A percentile compares a stretch with the other conserved stretches of the same genome.
These are phyloP conservation scores for Trichophyton simii DNA, from an alignment of 2,329 filamentous ascomycete species.

Conservation along the genomic window DNA sequence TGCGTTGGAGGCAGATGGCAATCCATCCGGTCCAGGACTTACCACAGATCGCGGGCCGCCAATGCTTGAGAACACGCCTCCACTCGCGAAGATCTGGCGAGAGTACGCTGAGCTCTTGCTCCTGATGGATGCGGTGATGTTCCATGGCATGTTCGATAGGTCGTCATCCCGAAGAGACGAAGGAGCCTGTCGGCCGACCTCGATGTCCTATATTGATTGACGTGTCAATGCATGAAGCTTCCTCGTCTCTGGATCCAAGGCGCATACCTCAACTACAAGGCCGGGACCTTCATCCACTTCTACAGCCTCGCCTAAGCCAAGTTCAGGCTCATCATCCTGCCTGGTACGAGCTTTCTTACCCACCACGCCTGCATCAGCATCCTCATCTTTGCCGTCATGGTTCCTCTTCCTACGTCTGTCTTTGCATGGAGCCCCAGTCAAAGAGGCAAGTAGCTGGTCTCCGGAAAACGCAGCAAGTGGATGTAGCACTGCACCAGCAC, in stretches of 20 bases:
- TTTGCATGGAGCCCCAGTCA: slow-evolving; percentile 28
- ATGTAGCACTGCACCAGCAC: slow-evolving; percentile 29
- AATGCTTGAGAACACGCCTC: slow-evolving; percentile 19
- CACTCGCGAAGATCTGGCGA: slow-evolving; percentile 19
- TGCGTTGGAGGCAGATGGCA: neutral
- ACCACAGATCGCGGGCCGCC: slow-evolving; percentile 16
- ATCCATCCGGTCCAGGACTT: slow-evolving; percentile 16
- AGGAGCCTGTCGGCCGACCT: slow-evolving; percentile 57
- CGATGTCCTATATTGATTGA: slow-evolving; percentile 36
- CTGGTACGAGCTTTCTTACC: slow-evolving; percentile 29
- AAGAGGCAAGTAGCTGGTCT: slow-evolving; percentile 38
- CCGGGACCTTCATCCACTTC: slow-evolving; percentile 4
- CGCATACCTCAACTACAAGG: slow-evolving; percentile 5
- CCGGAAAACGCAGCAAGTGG: slow-evolving; percentile 50
- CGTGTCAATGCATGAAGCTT: neutral
- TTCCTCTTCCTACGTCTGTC: slow-evolving; percentile 19
- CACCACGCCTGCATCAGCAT: slow-evolving; percentile 17
- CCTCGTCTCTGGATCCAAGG: neutral
- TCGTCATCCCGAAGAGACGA: slow-evolving; percentile 56
- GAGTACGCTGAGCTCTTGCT: slow-evolving; percentile 38
- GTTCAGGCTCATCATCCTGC: slow-evolving; percentile 21
- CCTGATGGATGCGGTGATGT: slow-evolving; percentile 44
- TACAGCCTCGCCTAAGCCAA: slow-evolving; percentile 20
- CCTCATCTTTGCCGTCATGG: slow-evolving; percentile 14
- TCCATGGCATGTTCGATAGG: slow-evolving; percentile 58